These are phyloP conservation scores for Backusella australiensis DNA, from an alignment of 192 early-diverging fungal genomes.

Conservation along the genomic window DNA sequence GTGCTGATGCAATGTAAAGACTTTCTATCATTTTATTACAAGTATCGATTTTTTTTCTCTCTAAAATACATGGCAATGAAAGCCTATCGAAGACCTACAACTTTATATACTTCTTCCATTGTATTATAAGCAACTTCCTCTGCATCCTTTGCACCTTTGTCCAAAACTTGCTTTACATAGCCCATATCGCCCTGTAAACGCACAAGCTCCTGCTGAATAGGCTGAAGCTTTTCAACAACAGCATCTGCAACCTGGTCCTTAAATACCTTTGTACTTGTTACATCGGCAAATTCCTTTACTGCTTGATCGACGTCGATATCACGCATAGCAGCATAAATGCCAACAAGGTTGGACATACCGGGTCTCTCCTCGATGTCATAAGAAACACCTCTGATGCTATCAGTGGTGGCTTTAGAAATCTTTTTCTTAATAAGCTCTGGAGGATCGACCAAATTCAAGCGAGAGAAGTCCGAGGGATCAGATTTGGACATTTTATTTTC, in stretches of 20 bases:
- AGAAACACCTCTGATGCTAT: conserved; percentile 61
- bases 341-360: conserved; percentile 79
- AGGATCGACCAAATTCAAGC: conserved; percentile 76
- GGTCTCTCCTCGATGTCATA: conserved; percentile 73
- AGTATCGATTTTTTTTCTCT: neutral
- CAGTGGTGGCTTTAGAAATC: conserved; percentile 70
- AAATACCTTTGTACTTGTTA: conserved; percentile 58
- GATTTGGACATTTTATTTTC: conserved; percentile 88
- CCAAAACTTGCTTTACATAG: conserved; percentile 64
- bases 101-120: conserved; percentile 50
- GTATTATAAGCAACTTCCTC: conserved; percentile 55
- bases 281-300: conserved; percentile 40
- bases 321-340: conserved; percentile 67
- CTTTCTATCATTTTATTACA: neutral
- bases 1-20: neutral
- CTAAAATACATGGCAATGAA: neutral
- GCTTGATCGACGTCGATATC: conserved; percentile 46
- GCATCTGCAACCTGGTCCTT: conserved; percentile 74
- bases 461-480: conserved; percentile 61
- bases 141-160: conserved; percentile 65
- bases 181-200: conserved; percentile 55
- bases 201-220: conserved; percentile 64
- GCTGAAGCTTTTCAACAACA: conserved; percentile 55
- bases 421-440: conserved; percentile 64
- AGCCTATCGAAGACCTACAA: conserved; percentile 52